Evolutionary conservation across 352 stramenopile genomes (phyloP).

Genomic region (Pilasporangium apinafurcum): DNA sequence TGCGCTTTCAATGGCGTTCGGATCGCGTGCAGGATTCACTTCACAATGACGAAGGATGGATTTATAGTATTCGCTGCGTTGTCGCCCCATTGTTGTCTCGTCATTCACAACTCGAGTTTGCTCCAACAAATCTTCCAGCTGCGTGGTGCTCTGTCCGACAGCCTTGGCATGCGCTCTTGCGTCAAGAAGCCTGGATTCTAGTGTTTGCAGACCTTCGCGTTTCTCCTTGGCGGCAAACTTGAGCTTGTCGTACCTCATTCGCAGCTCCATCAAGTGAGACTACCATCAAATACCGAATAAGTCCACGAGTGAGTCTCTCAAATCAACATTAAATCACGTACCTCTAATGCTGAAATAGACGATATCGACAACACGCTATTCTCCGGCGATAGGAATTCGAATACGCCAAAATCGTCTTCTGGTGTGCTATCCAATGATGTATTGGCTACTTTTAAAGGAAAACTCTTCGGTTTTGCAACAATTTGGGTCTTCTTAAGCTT

Average conservation of each 20-base stretch:
- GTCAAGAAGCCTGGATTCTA: slow-evolving; percentile 64
- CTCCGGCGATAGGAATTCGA: slow-evolving; percentile 62
- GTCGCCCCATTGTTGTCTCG: slow-evolving; percentile 49
- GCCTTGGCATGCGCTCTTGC: slow-evolving; percentile 31
- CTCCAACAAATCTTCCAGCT: slow-evolving; percentile 56
- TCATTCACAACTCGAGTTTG: slow-evolving; percentile 54
- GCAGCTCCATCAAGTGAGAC: slow-evolving; percentile 60
- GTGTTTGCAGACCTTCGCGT: slow-evolving; percentile 24
- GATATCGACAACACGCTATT: slow-evolving; percentile 38
- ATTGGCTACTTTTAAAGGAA: slow-evolving; percentile 4
- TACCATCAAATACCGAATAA: slow-evolving; percentile 2
- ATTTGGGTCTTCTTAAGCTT: too few relatives aligned
- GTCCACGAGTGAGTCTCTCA: background rate
- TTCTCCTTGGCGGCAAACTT: slow-evolving; percentile 62
- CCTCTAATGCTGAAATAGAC: slow-evolving; percentile 56
- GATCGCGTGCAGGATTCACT: slow-evolving; percentile 62
- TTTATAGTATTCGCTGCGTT: slow-evolving; percentile 80
- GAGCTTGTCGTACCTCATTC: slow-evolving; percentile 65
- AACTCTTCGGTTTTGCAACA: too few relatives aligned
- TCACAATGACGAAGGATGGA: slow-evolving; percentile 75
- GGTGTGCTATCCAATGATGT: slow-evolving; percentile 10
- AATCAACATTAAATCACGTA: slow-evolving; percentile 6
- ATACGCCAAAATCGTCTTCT: slow-evolving; percentile 36
- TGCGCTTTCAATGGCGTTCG: slow-evolving; percentile 69
- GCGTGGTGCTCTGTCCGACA: slow-evolving; percentile 36